Evolutionary conservation across 352 stramenopile species (phyloP), one percentile per base, ranked within the genome.

Genomic region (Phytophthora citricola): DNA sequence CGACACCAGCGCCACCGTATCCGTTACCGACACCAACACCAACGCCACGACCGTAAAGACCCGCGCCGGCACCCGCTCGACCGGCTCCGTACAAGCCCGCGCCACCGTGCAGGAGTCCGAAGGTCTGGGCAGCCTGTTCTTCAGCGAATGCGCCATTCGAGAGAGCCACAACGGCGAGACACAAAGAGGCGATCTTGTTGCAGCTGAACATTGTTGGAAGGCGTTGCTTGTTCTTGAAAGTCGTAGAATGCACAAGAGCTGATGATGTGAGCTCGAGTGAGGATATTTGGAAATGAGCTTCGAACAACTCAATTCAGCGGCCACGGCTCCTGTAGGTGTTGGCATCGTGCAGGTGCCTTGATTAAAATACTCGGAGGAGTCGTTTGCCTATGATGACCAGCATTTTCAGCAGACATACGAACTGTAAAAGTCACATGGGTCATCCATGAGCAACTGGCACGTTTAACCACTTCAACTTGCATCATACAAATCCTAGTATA

Each of bases 121-220:
- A 68, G 14, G 60, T 69, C 20, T 63, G 45, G 7, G 60, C 52
- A 8, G 39, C 53, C 52, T 69, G 52, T n/a, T 58, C 10, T 32
- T 63, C 22, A 15, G 52, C 61, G 39, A 58, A 14, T 2, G 22
- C 29, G 7, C 38, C 38, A 7, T n/a, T 47, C 0, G 27, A 54
- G 39, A 69, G 44, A 5, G 61, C 61, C 15, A 29, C 22, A 29
- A 32, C 45, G 26, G 38, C 45, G 52, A 69, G 36, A 36, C 51
- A 69, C 27, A 69, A 15, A 20, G 46, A 12, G 39, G 20, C 17
- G 39, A 69, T 54, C 36, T 69, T 69, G 36, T 34, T 58, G 38
- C 29, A 51, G 50, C 9, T 54, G 29, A 63, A 63, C 61, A 69
- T 63, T 15, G 51, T 34, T 34, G 7, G 34, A 39, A 52, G 34